Evolutionary conservation across 805 yeast genomes (phyloP).

Genomic region (Candida silvatica): DNA sequence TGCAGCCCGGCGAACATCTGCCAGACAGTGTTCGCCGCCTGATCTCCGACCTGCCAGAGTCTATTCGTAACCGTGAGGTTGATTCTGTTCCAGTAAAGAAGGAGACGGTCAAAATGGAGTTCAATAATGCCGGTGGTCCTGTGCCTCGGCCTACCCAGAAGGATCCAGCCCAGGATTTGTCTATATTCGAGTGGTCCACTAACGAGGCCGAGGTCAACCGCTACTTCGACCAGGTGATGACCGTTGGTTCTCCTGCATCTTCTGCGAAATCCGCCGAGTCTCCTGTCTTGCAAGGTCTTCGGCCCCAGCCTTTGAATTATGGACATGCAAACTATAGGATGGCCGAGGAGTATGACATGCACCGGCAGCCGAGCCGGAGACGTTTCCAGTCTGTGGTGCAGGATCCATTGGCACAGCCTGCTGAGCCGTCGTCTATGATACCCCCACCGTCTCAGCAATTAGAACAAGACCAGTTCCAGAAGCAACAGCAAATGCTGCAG

Average conservation of each 20-base stretch:
- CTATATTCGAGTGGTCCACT: conserved; percentile 27
- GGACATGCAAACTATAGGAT: too few species aligned
- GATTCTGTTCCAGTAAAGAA: background rate
- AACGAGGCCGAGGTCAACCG: conserved; percentile 30
- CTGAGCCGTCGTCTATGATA: too few species aligned
- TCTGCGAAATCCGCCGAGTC: conserved; percentile 3
- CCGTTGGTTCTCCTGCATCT: conserved; percentile 18
- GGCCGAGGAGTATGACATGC: too few species aligned
- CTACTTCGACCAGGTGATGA: conserved; percentile 41
- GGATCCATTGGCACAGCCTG: too few species aligned
- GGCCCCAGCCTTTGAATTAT: too few species aligned
- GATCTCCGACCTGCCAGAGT: conserved; percentile 26
- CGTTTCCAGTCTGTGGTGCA: too few species aligned
- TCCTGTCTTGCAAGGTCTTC: background rate
- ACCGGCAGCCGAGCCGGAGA: too few species aligned
- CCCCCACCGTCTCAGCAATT: too few species aligned
- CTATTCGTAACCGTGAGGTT: conserved; percentile 5
- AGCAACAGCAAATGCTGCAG: too few species aligned
- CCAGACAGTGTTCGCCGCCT: conserved; percentile 31
- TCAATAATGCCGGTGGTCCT: background rate
- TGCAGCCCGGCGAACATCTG: conserved; percentile 28
- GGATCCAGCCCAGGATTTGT: background rate
- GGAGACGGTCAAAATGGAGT: background rate
- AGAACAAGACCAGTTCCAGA: too few species aligned
- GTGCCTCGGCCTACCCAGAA: background rate